Evolutionary conservation across 1,284 basidiomycete genomes (phyloP).

Genomic region (Ustanciosporium gigantosporum): DNA sequence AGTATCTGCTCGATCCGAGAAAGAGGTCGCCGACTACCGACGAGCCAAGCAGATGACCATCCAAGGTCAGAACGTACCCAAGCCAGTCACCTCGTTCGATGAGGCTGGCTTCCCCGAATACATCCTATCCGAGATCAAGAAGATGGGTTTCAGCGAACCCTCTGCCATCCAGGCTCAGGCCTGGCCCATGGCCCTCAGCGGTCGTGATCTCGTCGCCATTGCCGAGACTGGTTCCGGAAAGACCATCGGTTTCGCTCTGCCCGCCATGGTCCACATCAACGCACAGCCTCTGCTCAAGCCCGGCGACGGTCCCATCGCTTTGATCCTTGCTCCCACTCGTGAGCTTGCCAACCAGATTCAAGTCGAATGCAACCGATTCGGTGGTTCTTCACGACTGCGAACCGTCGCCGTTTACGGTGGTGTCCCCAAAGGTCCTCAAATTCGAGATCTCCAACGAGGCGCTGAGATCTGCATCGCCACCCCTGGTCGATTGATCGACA

Average conservation of each 20-base stretch:
- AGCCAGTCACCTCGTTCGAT: constrained; percentile 88
- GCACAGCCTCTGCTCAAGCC: constrained; percentile 93
- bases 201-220: constrained; percentile 92
- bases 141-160: constrained; percentile 85
- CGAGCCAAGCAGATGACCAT: constrained; percentile 85
- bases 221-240: constrained; percentile 67
- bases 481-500: constrained; percentile 71
- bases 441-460: constrained; percentile 93
- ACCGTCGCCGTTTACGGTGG: constrained; percentile 99
- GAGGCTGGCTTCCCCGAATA: constrained; percentile 96
- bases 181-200: constrained; percentile 95
- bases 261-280: constrained; percentile 99
- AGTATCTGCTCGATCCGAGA: constrained; percentile 76
- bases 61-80: constrained; percentile 83
- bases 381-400: constrained; percentile 92
- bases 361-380: constrained; percentile 97
- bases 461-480: constrained; percentile 95
- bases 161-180: constrained; percentile 97
- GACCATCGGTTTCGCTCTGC: constrained; percentile 96
- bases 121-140: constrained; percentile 86
- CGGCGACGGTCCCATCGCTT: constrained; percentile 94
- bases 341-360: constrained; percentile 99
- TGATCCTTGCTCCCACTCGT: constrained; percentile 95
- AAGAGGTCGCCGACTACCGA: constrained; percentile 86
- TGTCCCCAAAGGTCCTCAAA: constrained; percentile 96